Percentiles rank a stretch among this genome's conserved stretches.
Conservation (phyloP, 306 rosid genomes). For the Oxytropis ochrocephala region DNA sequence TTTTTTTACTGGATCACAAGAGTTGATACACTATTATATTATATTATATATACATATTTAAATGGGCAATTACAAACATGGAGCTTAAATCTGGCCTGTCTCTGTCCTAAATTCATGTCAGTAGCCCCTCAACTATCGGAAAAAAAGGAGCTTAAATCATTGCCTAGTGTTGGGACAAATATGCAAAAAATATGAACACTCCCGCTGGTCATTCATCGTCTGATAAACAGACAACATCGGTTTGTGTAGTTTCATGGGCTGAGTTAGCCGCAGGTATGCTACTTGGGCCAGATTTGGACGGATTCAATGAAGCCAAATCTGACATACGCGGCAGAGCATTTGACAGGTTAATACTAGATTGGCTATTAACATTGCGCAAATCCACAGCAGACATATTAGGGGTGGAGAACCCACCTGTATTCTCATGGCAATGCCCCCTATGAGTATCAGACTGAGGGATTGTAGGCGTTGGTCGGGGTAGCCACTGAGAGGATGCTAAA, state of each 20-base stretch:
- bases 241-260: conserved; percentile 10
- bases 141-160: not conserved
- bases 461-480: conserved; percentile 14
- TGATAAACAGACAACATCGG: conserved; percentile 68
- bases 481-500: conserved; percentile 11
- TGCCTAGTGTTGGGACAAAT: conserved; percentile 17
- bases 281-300: conserved; percentile 10
- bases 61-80: not conserved
- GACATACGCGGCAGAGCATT: conserved; percentile 11
- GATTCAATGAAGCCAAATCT: conserved; percentile 5
- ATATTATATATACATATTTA: not conserved
- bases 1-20: too few species aligned
- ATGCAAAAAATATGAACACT: not conserved
- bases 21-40: not conserved
- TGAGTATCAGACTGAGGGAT: conserved; percentile 23
- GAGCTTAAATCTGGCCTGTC: not conserved
- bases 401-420: conserved; percentile 7
- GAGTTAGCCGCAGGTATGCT: conserved; percentile 22
- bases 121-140: not conserved
- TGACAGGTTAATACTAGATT: conserved; percentile 26
- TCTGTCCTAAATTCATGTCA: conserved; percentile 15
- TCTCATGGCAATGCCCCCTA: conserved; percentile 19
- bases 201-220: conserved; percentile 58
- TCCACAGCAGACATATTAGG: conserved; percentile 33
- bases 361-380: conserved; percentile 18